These are phyloP conservation scores for Lodderomyces theae DNA, from an alignment of 1,139 yeast species.

Conservation along the genomic window DNA sequence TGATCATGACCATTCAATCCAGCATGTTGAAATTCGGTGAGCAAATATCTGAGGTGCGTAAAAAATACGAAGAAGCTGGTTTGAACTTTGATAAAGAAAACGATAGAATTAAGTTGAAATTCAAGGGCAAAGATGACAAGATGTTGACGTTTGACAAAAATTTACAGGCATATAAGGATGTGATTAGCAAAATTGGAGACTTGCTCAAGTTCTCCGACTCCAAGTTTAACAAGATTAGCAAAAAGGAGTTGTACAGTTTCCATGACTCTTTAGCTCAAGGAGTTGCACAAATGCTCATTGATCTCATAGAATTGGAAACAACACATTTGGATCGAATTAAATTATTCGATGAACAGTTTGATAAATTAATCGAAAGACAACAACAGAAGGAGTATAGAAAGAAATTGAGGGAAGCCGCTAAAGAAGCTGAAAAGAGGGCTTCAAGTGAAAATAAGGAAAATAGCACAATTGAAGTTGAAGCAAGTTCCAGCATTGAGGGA, in stretches of 20 bases:
- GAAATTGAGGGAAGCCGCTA: constrained; percentile 28
- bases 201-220: constrained; percentile 26
- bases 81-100: constrained; percentile 52
- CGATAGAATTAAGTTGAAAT: constrained; percentile 34
- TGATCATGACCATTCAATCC: constrained; percentile 43
- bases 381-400: constrained; percentile 35
- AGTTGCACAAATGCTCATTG: constrained; percentile 33
- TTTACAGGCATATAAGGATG: constrained; percentile 34
- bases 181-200: constrained; percentile 29
- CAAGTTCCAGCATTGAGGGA: background rate
- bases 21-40: constrained; percentile 44
- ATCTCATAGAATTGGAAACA: constrained; percentile 31
- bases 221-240: constrained; percentile 26
- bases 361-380: constrained; percentile 34
- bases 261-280: constrained; percentile 34
- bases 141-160: constrained; percentile 33
- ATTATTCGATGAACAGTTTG: constrained; percentile 34
- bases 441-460: constrained; percentile 15
- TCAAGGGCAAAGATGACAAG: constrained; percentile 35
- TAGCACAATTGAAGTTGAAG: constrained; percentile 20
- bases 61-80: constrained; percentile 39
- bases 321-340: constrained; percentile 42
- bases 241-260: constrained; percentile 32
- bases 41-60: constrained; percentile 39
- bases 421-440: constrained; percentile 18